Percentiles rank a stretch among this genome's conserved stretches.
These are phyloP conservation scores for Peniophora sp. DNA, from an alignment of 1,284 basidiomycete species.

Conservation along the genomic window DNA sequence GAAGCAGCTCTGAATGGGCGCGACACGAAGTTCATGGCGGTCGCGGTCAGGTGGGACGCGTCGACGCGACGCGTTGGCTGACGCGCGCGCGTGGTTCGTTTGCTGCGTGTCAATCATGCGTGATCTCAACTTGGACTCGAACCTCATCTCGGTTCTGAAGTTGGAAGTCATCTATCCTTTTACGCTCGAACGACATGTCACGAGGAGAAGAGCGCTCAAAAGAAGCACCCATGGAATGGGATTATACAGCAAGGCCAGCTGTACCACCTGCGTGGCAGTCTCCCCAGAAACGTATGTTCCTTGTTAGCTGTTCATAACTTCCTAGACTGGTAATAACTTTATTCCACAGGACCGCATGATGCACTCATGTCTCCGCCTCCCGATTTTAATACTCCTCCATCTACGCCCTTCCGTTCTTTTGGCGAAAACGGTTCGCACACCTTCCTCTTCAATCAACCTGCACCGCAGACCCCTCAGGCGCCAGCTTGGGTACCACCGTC, in stretches of 20 bases:
- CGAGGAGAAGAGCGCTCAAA: slow-evolving; percentile 40
- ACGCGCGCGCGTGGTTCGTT: background rate
- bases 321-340: background rate
- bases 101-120: background rate
- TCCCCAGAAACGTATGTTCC: slow-evolving; percentile 56
- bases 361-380: background rate
- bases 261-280: slow-evolving; percentile 57
- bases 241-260: slow-evolving; percentile 50
- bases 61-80: background rate
- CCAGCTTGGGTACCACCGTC: slow-evolving; percentile 63
- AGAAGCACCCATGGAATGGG: slow-evolving; percentile 78
- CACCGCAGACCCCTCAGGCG: slow-evolving; percentile 35
- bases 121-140: background rate
- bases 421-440: slow-evolving; percentile 57
- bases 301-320: background rate
- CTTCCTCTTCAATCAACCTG: slow-evolving; percentile 58
- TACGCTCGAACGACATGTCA: slow-evolving; percentile 3
- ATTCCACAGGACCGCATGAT: background rate
- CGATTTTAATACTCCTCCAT: slow-evolving; percentile 19
- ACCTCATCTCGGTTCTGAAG: background rate
- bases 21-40: background rate
- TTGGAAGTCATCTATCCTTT: background rate
- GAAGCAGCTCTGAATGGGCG: background rate
- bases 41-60: slow-evolving; percentile 3
- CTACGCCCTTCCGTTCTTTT: slow-evolving; percentile 55